These are phyloP conservation scores for Pleurotus platypus DNA, from an alignment of 768 basidiomycete species.

Conservation along the genomic window DNA sequence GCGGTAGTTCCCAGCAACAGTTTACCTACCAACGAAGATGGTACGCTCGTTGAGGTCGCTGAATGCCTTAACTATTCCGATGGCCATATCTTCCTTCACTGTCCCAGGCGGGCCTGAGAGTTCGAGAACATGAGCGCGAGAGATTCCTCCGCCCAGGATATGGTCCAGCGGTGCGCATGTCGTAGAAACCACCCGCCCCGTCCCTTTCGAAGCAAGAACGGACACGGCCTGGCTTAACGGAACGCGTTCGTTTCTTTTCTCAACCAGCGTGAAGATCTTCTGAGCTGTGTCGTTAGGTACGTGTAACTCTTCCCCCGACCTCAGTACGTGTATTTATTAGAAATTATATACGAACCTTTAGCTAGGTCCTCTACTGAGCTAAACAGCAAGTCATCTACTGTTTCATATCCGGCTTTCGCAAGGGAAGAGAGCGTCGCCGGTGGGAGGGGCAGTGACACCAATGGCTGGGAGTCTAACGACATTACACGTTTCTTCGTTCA, in stretches of 20 bases:
- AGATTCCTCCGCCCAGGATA: constrained; percentile 61
- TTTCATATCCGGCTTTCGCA: constrained; percentile 54
- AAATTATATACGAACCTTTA: constrained; percentile 34
- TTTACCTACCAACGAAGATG: constrained; percentile 58
- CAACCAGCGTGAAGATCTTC: constrained; percentile 39
- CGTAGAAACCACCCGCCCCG: constrained; percentile 32
- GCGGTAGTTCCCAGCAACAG: constrained; percentile 5
- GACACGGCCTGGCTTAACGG: constrained; percentile 59
- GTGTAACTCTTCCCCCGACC: constrained; percentile 39
- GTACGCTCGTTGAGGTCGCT: constrained; percentile 46
- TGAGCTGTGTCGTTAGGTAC: constrained; percentile 43
- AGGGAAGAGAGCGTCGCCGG: constrained; percentile 42
- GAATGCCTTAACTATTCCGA: constrained; percentile 46
- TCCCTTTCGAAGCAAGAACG: constrained; percentile 21
- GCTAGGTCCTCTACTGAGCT: constrained; percentile 44
- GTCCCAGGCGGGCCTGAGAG: constrained; percentile 75
- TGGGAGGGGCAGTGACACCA: constrained; percentile 46
- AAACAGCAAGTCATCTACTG: constrained; percentile 44
- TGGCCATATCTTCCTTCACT: constrained; percentile 55
- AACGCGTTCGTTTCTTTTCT: constrained; percentile 22
- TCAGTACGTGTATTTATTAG: not conserved
- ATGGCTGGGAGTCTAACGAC: constrained; percentile 28
- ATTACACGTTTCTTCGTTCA: not conserved
- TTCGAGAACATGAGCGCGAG: constrained; percentile 61
- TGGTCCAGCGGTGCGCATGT: constrained; percentile 49